Percentiles rank a stretch among this genome's conserved stretches.
These are phyloP conservation scores for Colletotrichum cuscutae DNA, from an alignment of 2,329 filamentous ascomycete genomes.

Conservation along the genomic window DNA sequence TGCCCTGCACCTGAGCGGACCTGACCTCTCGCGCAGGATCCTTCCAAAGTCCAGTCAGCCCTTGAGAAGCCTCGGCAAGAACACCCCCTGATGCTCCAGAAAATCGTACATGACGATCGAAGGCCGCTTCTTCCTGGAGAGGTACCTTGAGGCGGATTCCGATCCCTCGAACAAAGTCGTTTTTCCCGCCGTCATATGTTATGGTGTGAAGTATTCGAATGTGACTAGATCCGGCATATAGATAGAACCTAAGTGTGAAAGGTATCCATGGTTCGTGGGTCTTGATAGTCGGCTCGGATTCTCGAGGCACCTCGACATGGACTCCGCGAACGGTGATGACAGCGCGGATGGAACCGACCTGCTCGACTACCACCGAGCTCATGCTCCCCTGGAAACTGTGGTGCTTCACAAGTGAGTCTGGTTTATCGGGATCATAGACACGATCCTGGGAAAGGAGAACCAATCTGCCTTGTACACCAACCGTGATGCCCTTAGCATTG, in stretches of 20 bases:
- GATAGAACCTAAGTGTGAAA: background rate
- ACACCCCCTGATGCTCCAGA: background rate
- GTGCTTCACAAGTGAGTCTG: background rate
- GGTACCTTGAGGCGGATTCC: background rate
- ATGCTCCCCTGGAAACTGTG: background rate
- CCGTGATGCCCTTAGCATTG: background rate
- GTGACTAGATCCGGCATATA: background rate
- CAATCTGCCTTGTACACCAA: background rate
- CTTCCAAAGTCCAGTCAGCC: background rate
- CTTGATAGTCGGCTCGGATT: background rate
- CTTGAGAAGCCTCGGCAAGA: background rate
- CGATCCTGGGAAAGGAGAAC: background rate
- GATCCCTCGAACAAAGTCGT: background rate
- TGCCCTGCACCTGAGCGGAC: background rate
- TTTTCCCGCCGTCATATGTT: background rate
- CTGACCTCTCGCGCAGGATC: background rate
- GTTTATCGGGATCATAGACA: background rate
- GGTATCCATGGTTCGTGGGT: background rate
- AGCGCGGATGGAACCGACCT: background rate
- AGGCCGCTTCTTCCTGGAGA: background rate
- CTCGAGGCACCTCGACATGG: background rate
- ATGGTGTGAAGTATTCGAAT: background rate
- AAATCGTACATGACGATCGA: background rate
- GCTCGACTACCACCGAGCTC: background rate
- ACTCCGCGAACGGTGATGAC: background rate